These are phyloP conservation scores for Colletotrichum agaves DNA, from an alignment of 2,329 filamentous ascomycete genomes.

Conservation along the genomic window DNA sequence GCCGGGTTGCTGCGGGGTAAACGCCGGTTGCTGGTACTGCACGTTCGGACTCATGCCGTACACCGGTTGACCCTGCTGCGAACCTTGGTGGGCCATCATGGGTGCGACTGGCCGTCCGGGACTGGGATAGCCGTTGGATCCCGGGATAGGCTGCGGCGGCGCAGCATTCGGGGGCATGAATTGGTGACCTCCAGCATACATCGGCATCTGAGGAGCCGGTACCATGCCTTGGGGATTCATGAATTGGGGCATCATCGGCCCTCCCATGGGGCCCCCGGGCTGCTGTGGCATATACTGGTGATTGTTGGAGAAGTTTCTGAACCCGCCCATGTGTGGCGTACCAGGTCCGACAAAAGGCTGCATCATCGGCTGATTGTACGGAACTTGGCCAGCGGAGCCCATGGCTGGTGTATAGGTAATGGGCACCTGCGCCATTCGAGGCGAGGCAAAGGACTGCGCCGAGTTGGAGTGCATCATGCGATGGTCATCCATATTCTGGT, in stretches of 20 bases:
- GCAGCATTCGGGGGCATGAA: conserved; percentile 70
- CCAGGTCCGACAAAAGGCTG: conserved; percentile 76
- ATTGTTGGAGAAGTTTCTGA: conserved; percentile 76
- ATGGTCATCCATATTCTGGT: conserved; percentile 82
- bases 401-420: conserved; percentile 77
- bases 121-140: conserved; percentile 85
- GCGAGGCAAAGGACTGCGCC: conserved; percentile 86
- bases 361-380: conserved; percentile 78
- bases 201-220: conserved; percentile 77
- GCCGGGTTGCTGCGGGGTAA: conserved; percentile 72
- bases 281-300: conserved; percentile 79
- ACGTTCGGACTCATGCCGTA: conserved; percentile 81
- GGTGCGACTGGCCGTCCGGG: conserved; percentile 81
- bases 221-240: conserved; percentile 79
- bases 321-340: conserved; percentile 76
- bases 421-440: conserved; percentile 76
- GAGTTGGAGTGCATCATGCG: conserved; percentile 90
- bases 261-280: conserved; percentile 71
- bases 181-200: conserved; percentile 78
- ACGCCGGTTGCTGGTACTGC: conserved; percentile 80
- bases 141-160: conserved; percentile 69
- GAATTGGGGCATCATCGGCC: conserved; percentile 84
- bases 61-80: conserved; percentile 85
- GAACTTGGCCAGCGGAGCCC: conserved; percentile 75
- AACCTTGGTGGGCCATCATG: conserved; percentile 95